Evolutionary conservation across 345 rosid species (phyloP).

Genomic region (Moricandia arvensis): DNA sequence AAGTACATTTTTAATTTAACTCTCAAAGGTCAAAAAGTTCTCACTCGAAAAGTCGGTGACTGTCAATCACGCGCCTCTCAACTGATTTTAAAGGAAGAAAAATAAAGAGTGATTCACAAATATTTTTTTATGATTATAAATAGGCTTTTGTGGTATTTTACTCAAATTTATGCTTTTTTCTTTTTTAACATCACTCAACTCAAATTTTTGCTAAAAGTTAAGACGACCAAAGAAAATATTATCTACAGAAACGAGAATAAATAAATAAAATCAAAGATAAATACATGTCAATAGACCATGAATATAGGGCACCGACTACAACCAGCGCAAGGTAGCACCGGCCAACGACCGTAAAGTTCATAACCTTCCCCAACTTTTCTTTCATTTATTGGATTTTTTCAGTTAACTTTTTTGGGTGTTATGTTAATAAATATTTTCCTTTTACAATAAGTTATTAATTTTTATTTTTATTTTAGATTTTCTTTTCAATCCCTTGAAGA

Average conservation of each 20-base stretch:
- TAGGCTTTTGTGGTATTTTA: too few relatives aligned
- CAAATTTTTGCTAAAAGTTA: neutral
- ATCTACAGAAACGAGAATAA: constrained; percentile 1
- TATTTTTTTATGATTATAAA: neutral
- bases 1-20: neutral
- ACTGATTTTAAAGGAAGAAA: neutral
- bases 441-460: neutral
- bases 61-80: constrained; percentile 17
- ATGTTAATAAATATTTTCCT: constrained; percentile 13
- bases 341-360: constrained; percentile 4
- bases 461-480: neutral
- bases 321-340: too few relatives aligned
- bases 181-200: too few relatives aligned
- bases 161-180: too few relatives aligned
- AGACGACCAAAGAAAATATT: neutral
- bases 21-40: neutral
- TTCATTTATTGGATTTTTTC: neutral
- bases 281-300: constrained; percentile 13
- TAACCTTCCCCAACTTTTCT: constrained; percentile 4
- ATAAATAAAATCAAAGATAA: neutral
- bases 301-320: constrained; percentile 26
- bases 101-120: neutral
- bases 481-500: constrained; percentile 7
- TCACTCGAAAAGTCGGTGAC: neutral
- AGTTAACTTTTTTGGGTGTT: constrained; percentile 20